Base-by-base conservation (phyloP, 73 alveolate genomes). In the Uronychia setigera region DNA sequence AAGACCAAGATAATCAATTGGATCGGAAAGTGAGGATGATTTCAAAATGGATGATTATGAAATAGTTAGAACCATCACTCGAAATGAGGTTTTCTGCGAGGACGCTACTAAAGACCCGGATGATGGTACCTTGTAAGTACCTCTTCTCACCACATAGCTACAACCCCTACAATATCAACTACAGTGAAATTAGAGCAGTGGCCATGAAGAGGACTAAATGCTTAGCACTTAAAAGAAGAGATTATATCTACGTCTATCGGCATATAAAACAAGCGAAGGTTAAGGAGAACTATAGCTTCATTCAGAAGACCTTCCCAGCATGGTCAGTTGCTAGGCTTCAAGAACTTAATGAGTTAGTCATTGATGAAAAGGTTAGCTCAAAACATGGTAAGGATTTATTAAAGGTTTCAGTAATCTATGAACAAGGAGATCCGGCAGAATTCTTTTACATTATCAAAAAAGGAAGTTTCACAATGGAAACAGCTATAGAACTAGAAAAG, bases 391-490 rank as follows among this genome's bases (percentile, higher is more conserved):
- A 19, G 67, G 67, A 19, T 11, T 11, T 46, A 46, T 46, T 46
- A 19, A 11, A 11, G 19, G n/a, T 19, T 11, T 11, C 19, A 46
- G 78, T 83, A 29, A 76, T 83, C 31, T 83, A 83, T 34, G 19
- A 83, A 58, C 34, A 83, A 76, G 90, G 90, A 1, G 90, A 83
- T 74, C 84, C 60, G 31, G 31, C 90, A 19, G 74, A 74, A 1
- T 81, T 74, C 29, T 74, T 83, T 83, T 83, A 83, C 32, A 83
- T 83, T 28, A 34, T 83, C 29, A 83, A 57, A 34, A 74, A 76
- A 35, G 90, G 90, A 5, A 26, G 58, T 13, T 79, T 83, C 29
- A 25, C 34, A 1, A 77, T 83, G 28, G 83, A 83, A 34, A 83
- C 90, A 1, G 31, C 76, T 27, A 75, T 83, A 11, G 90, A 83